Evolutionary conservation across 106 monocot species (phyloP).

Genomic region (Triglochin maritima): DNA sequence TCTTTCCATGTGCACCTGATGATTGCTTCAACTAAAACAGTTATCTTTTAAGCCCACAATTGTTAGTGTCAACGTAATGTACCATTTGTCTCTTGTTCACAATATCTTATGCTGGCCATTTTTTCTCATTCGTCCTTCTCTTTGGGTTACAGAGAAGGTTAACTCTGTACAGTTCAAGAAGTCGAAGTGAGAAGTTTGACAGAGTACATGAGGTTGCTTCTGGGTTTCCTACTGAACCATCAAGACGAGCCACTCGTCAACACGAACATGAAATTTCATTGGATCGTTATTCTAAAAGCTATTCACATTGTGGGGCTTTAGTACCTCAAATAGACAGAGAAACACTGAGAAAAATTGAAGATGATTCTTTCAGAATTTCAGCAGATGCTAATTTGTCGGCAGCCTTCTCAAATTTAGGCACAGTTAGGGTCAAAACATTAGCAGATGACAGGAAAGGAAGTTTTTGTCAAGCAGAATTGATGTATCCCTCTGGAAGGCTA

Average conservation of each 20-base stretch:
- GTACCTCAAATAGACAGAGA: conserved; percentile 33
- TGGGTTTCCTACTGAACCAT: conserved; percentile 68
- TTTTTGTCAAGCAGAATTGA: conserved; percentile 8
- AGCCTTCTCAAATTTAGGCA: conserved; percentile 9
- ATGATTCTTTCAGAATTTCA: conserved; percentile 23
- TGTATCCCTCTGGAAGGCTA: conserved; percentile 30
- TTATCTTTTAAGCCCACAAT: too few species aligned
- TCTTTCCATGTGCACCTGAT: too few species aligned
- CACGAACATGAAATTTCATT: conserved; percentile 35
- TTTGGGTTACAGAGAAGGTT: conserved; percentile 46
- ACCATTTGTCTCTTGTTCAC: neutral
- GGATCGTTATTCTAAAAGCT: conserved; percentile 29
- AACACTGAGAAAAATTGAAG: conserved; percentile 25
- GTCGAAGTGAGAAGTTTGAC: conserved; percentile 73
- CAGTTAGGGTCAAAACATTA: conserved; percentile 4
- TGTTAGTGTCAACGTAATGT: neutral
- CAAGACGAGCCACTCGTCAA: conserved; percentile 17
- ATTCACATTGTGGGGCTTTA: conserved; percentile 77
- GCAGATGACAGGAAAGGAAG: too few species aligned
- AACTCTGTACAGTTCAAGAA: conserved; percentile 38
- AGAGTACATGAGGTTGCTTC: conserved; percentile 48
- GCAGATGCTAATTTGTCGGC: conserved; percentile 21
- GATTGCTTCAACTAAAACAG: too few species aligned
- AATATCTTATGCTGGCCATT: neutral
- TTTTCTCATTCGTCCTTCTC: neutral